Evolutionary conservation across 2,329 filamentous ascomycete species (phyloP).

Genomic region (Aspergillus brasiliensis): DNA sequence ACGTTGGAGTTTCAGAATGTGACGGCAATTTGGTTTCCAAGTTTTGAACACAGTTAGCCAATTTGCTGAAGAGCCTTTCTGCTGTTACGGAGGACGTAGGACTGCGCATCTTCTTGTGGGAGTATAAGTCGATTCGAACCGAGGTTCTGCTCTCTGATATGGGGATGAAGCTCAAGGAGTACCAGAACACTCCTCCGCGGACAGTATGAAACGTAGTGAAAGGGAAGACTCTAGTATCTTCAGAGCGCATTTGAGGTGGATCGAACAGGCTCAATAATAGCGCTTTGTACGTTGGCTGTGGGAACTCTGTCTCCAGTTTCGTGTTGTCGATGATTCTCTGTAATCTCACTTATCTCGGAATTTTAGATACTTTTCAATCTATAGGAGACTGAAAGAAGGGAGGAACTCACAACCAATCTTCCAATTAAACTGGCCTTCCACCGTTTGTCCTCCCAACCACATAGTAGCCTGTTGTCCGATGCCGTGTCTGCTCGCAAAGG

Average conservation of each 20-base stretch:
- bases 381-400: neutral
- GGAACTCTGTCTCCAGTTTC: neutral
- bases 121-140: constrained; percentile 37
- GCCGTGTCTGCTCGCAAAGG: constrained; percentile 16
- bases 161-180: constrained; percentile 31
- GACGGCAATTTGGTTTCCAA: constrained; percentile 23
- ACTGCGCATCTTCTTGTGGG: neutral
- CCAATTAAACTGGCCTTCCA: constrained; percentile 38
- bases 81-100: neutral
- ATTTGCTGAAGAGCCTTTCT: neutral
- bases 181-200: constrained; percentile 20
- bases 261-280: neutral
- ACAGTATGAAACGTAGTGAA: constrained; percentile 26
- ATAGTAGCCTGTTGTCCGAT: constrained; percentile 10
- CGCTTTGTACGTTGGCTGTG: neutral
- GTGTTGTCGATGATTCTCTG: neutral
- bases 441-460: constrained; percentile 32
- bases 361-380: neutral
- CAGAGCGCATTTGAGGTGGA: neutral
- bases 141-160: constrained; percentile 26
- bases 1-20: constrained; percentile 3
- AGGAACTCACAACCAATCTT: constrained; percentile 31
- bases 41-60: constrained; percentile 1
- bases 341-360: constrained; percentile 11
- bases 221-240: constrained; percentile 24